Conservation (phyloP, 306 rosid genomes). For the Castanopsis chinensis region DNA sequence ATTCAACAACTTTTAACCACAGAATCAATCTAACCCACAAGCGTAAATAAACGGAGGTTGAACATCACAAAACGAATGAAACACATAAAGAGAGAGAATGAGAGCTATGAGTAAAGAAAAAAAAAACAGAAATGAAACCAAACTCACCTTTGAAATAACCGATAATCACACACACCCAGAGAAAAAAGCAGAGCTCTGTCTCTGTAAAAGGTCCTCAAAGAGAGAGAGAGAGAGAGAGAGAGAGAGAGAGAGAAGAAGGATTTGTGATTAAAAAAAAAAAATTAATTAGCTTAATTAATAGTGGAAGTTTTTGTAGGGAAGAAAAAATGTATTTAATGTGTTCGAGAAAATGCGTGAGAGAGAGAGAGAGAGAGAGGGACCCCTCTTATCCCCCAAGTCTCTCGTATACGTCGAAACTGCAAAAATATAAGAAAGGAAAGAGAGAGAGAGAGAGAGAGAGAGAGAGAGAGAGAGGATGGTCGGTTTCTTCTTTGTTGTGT, state of each 20-base stretch:
- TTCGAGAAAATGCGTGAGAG: neutral
- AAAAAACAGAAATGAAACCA: neutral
- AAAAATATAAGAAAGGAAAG: neutral
- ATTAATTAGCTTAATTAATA: neutral
- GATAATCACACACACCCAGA: neutral
- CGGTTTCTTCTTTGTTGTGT: conserved; percentile 3
- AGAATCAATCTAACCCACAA: neutral
- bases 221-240: conserved; percentile 6
- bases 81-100: neutral
- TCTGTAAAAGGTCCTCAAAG: conserved; percentile 21
- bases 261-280: neutral
- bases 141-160: conserved; percentile 28
- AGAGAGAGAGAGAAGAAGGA: conserved; percentile 2
- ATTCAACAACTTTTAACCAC: neutral
- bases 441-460: neutral
- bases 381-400: neutral
- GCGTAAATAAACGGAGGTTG: neutral
- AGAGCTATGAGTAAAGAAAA: neutral
- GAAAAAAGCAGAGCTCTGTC: conserved; percentile 20
- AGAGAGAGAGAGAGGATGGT: neutral
- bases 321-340: no score
- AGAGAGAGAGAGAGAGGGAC: neutral
- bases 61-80: neutral
- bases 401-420: conserved; percentile 20
- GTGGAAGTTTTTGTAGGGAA: neutral